Evolutionary conservation across 1,284 basidiomycete species (phyloP), one percentile per base, ranked within the genome.

Genomic region (Phellinidium pouzarii): DNA sequence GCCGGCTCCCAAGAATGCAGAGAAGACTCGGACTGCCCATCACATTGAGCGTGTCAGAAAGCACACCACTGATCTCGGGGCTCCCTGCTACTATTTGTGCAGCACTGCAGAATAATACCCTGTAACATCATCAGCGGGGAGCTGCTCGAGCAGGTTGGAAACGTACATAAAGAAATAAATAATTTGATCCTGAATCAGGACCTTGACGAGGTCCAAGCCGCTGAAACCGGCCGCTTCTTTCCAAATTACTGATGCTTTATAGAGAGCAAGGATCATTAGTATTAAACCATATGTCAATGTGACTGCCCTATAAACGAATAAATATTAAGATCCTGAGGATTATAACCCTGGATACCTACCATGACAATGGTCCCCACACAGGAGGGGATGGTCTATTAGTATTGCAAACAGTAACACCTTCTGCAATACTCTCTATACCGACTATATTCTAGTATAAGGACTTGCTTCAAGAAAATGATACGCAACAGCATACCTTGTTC

Each of bases 161-260:
- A n/a, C n/a, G n/a, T n/a, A 50, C 48, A 42, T 8, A 11, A 50
- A 4, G 37, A 41, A 50, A 22, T 50, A 50, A 4, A 50, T 22
- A 25, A 17, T 26, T 42, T 50, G 48, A 22, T 50, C 48, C 31
- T 27, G 11, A 12, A 50, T 42, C 12, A 50, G 36, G 17, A 50
- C 48, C 14, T 22, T 29, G 9, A 50, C 48, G n/a, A 50, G 27
- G 12, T 11, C 4, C 7, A 34, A 3, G 6, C 48, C 48, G 7
- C 23, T 23, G 3, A 50, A 42, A 26, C 37, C 34, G 14, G 22
- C 23, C 6, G 17, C 4, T 19, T 22, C 4, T 19, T 25, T 11
- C 48, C 48, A 50, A 27, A 26, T 19, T 22, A 42, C 3, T 20
- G 29, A 25, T 6, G 48, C 48, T 42, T 50, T 50, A 12, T 26